Conservation (phyloP, 2,329 filamentous ascomycete genomes). For the Grosmannia huntii region DNA sequence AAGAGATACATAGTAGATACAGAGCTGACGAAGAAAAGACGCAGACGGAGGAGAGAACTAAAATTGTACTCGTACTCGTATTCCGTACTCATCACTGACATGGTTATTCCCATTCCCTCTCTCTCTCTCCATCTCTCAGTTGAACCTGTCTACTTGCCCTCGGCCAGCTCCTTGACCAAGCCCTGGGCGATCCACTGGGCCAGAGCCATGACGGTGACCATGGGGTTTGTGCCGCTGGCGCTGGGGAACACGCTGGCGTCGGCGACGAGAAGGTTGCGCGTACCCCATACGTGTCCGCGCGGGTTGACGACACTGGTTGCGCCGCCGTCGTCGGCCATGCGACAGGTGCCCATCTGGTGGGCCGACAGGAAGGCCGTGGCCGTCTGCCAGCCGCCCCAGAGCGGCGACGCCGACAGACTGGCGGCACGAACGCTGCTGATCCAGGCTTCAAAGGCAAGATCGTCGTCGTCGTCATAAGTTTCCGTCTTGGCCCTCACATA, state of each 20-base stretch:
- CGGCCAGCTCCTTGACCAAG: constrained; percentile 33
- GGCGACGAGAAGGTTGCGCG: constrained; percentile 51
- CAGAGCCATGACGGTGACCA: constrained; percentile 65
- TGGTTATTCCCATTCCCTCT: not conserved
- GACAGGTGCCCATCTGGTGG: constrained; percentile 69
- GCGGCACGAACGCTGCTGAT: constrained; percentile 30
- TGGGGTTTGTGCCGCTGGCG: constrained; percentile 69
- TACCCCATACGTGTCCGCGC: constrained; percentile 51
- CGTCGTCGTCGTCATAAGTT: constrained; percentile 29
- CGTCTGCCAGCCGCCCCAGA: constrained; percentile 29
- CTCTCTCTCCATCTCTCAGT: not conserved
- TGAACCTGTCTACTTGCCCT: not conserved
- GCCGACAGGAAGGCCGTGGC: constrained; percentile 50
- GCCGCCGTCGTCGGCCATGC: constrained; percentile 47
- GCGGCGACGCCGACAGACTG: constrained; percentile 4
- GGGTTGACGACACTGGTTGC: constrained; percentile 44
- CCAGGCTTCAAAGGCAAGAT: constrained; percentile 48
- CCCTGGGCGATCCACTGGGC: constrained; percentile 51
- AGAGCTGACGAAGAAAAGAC: too few species aligned
- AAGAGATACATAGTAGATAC: not conserved
- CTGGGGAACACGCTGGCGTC: constrained; percentile 67
- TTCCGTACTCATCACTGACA: not conserved
- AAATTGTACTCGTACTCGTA: too few species aligned
- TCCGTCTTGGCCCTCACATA: constrained; percentile 34
- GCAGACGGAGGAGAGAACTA: too few species aligned